phyloP scores from a whole-genome alignment of 2,329 filamentous ascomycete genomes.

The Tothia fuscella region DNA sequence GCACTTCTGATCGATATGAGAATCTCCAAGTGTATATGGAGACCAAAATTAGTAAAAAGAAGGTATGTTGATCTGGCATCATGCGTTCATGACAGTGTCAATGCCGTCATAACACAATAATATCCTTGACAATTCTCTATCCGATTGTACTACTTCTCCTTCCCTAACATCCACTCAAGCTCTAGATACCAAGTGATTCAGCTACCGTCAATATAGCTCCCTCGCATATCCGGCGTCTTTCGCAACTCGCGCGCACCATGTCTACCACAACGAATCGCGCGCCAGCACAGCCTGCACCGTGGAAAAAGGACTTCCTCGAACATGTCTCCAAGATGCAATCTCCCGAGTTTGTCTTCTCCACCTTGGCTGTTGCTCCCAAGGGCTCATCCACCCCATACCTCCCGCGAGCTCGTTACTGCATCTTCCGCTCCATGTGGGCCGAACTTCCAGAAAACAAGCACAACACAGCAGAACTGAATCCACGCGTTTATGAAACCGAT shows the following conservation, averaged over 20 bases:
- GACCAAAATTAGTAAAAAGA: no score
- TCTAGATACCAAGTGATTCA: no score
- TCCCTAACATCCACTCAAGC: no score
- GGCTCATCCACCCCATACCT: conserved; percentile 21
- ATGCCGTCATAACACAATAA: no score
- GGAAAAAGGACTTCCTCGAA: conserved; percentile 37
- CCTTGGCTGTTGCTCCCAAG: conserved; percentile 33
- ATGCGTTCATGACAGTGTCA: no score
- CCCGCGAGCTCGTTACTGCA: conserved; percentile 61
- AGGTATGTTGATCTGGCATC: no score
- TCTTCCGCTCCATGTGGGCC: conserved; percentile 78
- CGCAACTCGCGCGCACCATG: conserved; percentile 32
- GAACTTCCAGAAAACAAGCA: conserved; percentile 58
- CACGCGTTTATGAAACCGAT: conserved; percentile 60
- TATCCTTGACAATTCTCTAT: no score
- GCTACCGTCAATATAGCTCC: conserved; percentile 29
- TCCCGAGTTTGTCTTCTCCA: conserved; percentile 40
- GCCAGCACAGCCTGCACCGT: conserved; percentile 30
- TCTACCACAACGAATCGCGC: conserved; percentile 30
- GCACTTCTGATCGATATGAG: no score
- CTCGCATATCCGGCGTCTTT: conserved; percentile 24
- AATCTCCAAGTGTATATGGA: no score
- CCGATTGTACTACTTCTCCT: no score
- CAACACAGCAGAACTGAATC: conserved; percentile 63
- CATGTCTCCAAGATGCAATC: conserved; percentile 37